These are phyloP conservation scores for Phytophthora megakarya DNA, from an alignment of 352 stramenopile species.

Conservation along the genomic window DNA sequence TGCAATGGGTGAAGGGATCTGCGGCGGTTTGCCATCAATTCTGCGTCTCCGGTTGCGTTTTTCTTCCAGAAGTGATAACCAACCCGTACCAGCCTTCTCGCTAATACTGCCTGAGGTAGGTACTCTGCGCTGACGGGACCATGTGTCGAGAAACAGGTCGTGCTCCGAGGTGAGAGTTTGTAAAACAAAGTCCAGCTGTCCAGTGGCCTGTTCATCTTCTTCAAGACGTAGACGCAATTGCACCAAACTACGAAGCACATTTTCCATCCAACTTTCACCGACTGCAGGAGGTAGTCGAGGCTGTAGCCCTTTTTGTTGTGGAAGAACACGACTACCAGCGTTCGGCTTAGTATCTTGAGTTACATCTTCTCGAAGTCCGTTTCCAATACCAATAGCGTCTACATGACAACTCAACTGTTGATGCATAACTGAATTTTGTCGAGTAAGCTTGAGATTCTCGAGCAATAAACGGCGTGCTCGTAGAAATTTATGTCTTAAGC, in stretches of 20 bases:
- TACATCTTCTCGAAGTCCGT: constrained; percentile 19
- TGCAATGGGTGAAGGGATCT: constrained; percentile 20
- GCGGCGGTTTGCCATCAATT: constrained; percentile 20
- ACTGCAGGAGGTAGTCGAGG: constrained; percentile 26
- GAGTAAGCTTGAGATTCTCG: constrained; percentile 62
- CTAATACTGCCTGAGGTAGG: constrained; percentile 14
- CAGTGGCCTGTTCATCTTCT: constrained; percentile 42
- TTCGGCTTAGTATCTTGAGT: not conserved
- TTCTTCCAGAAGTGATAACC: constrained; percentile 61
- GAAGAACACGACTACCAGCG: constrained; percentile 3
- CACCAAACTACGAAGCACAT: constrained; percentile 63
- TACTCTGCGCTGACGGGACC: constrained; percentile 31
- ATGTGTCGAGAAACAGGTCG: constrained; percentile 57
- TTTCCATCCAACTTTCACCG: constrained; percentile 78
- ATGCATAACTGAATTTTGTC: constrained; percentile 72
- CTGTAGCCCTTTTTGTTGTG: constrained; percentile 2
- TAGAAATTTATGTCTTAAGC: constrained; percentile 57
- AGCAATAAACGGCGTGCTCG: constrained; percentile 60
- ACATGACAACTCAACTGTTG: constrained; percentile 68
- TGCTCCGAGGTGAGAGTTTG: constrained; percentile 68
- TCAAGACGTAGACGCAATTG: constrained; percentile 51
- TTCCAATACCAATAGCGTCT: constrained; percentile 57
- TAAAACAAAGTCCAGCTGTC: constrained; percentile 70
- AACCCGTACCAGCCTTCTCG: constrained; percentile 41
- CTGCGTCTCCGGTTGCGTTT: constrained; percentile 42